Evolutionary conservation across 208 protist species (phyloP).

Genomic region (Trypanosoma platydactyli): DNA sequence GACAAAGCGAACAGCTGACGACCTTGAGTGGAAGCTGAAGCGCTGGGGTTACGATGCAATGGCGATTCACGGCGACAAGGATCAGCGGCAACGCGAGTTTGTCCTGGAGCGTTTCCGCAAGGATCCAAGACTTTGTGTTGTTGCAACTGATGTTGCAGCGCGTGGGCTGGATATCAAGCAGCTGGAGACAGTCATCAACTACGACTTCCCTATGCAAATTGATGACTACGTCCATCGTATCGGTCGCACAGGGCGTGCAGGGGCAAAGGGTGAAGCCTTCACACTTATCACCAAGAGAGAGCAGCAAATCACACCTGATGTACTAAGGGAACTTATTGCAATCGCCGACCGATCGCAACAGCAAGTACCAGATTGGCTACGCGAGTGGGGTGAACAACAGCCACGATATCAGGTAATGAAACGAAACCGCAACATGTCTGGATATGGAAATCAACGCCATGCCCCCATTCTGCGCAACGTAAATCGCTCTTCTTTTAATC

Average conservation of each 20-base stretch:
- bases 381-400: conserved; percentile 63
- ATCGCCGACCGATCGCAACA: conserved; percentile 76
- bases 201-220: conserved; percentile 99
- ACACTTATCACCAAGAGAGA: conserved; percentile 89
- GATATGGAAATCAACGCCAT: conserved; percentile 31
- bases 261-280: conserved; percentile 82
- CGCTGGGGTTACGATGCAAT: conserved; percentile 75
- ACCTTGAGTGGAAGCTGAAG: conserved; percentile 85
- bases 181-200: conserved; percentile 99
- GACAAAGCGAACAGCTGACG: conserved; percentile 89
- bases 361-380: conserved; percentile 68
- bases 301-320: conserved; percentile 89
- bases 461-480: conserved; percentile 52
- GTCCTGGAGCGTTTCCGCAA: conserved; percentile 89
- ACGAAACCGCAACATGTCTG: conserved; percentile 75
- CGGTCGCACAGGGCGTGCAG: conserved; percentile 91
- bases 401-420: conserved; percentile 37
- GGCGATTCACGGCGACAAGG: conserved; percentile 94
- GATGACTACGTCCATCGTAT: conserved; percentile 99
- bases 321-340: conserved; percentile 58
- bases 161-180: conserved; percentile 98
- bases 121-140: conserved; percentile 73
- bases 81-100: conserved; percentile 93
- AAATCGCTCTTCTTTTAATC: conserved; percentile 30
- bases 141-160: conserved; percentile 94